phyloP scores from a whole-genome alignment of 2,329 filamentous ascomycete species.

The Arthroderma sp. region DNA sequence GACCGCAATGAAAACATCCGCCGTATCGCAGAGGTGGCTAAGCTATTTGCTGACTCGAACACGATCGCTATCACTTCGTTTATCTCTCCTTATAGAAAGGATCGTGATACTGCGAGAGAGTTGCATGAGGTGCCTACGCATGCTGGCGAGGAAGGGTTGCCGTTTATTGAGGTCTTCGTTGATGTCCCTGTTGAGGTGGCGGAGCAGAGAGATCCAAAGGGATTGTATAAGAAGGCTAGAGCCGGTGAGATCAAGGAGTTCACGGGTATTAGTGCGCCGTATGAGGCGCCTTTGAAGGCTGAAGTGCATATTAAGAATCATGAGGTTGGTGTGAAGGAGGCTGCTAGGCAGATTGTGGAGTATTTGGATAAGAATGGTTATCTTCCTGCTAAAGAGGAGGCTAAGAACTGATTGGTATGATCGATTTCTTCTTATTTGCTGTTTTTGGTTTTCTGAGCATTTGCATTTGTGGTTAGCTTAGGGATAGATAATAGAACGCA shows the following conservation, averaged over 20 bases:
- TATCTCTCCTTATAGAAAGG: constrained; percentile 86
- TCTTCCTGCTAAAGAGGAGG: constrained; percentile 20
- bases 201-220: constrained; percentile 93
- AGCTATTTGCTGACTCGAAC: constrained; percentile 84
- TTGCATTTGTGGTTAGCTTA: no score
- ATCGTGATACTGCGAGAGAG: constrained; percentile 67
- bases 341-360: constrained; percentile 67
- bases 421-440: no score
- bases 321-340: constrained; percentile 74
- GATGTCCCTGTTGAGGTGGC: constrained; percentile 85
- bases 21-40: constrained; percentile 89
- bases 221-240: constrained; percentile 91
- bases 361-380: constrained; percentile 62
- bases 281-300: constrained; percentile 73
- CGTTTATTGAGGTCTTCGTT: constrained; percentile 88
- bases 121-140: constrained; percentile 55
- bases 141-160: constrained; percentile 52
- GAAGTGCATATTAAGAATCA: constrained; percentile 81
- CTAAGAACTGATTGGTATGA: no score
- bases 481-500: no score
- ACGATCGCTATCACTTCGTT: constrained; percentile 88
- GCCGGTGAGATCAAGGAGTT: constrained; percentile 94
- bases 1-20: constrained; percentile 98
- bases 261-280: constrained; percentile 87
- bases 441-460: no score